Evolutionary conservation across 768 basidiomycete species (phyloP), one percentile per base, ranked within the genome.

Genomic region (Polyporus arcularius): DNA sequence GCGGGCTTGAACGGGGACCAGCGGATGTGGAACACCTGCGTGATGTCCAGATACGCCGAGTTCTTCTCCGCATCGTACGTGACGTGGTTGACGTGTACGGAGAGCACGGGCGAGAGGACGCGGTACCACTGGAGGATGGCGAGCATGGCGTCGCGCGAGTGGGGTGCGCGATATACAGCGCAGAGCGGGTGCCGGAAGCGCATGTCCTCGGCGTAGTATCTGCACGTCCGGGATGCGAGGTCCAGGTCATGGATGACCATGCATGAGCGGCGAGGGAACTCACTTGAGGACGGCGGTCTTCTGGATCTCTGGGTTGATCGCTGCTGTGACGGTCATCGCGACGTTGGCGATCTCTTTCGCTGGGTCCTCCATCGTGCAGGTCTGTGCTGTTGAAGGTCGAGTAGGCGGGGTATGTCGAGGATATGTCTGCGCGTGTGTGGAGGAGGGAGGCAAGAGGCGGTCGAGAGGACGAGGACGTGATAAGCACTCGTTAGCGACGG

Each of bases 91-190:
- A 85, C 74, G 60, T 82, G 73, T 52, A 71, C 77, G 7, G 75
- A 68, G 7, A 85, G 72, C 1, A 74, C 61, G 39, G 86, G 87
- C 12, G 85, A 87, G 68, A 86, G 70, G 38, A 88, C 75, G 52
- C 87, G 83, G 69, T 86, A 86, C 85, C 85, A 88, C 65, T 86
- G 84, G 68, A 83, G 87, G 32, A 88, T 77, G 10, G 77, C 84
- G 3, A 88, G 74, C 30, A 89, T 74, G 18, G 74, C 72, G 16
- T 84, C 80, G 53, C 86, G 78, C 15, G 86, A 86, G 55, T 78
- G 76, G n/a, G 80, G 77, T 0, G 68, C 78, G 4, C 80, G 71
- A 3, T 68, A 55, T 14, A 88, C 80, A 43, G 73, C 69, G 74
- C 80, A 87, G 30, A 88, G 58, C 0, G 87, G 85, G 69, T 89